phyloP scores from a whole-genome alignment of 495 filamentous ascomycete genomes.

The Bryoglossum gracile region DNA sequence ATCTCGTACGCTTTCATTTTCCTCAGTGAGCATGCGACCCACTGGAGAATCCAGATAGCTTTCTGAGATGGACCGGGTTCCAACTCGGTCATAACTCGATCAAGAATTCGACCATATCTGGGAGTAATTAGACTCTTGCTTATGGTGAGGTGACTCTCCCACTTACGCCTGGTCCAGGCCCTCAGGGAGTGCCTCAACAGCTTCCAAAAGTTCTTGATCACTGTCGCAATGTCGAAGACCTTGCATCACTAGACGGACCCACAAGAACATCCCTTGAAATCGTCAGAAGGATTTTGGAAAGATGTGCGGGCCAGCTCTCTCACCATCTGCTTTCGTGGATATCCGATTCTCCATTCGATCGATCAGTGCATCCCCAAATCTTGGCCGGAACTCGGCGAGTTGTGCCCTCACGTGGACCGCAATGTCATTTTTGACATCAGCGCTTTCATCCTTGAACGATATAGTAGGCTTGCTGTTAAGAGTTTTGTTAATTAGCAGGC shows the following conservation, averaged over 20 bases:
- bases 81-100: neutral
- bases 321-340: slow-evolving; percentile 1
- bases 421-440: neutral
- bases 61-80: neutral
- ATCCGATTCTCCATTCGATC: neutral
- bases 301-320: neutral
- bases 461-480: slow-evolving; percentile 3
- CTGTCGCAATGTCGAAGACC: neutral
- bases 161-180: slow-evolving; percentile 6
- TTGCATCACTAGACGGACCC: slow-evolving; percentile 1
- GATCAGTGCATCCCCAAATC: neutral
- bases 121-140: neutral
- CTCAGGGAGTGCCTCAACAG: neutral
- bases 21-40: slow-evolving; percentile 8
- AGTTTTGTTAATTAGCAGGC: slow-evolving; percentile 1
- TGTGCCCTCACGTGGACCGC: neutral
- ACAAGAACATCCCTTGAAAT: slow-evolving; percentile 8
- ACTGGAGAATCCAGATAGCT: slow-evolving; percentile 2
- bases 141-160: neutral
- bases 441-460: neutral
- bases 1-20: slow-evolving; percentile 1
- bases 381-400: neutral
- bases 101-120: slow-evolving; percentile 6
- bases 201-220: neutral
- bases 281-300: neutral